Conservation (phyloP, 139 green algal genomes). For the Desmodesmus armatus region DNA sequence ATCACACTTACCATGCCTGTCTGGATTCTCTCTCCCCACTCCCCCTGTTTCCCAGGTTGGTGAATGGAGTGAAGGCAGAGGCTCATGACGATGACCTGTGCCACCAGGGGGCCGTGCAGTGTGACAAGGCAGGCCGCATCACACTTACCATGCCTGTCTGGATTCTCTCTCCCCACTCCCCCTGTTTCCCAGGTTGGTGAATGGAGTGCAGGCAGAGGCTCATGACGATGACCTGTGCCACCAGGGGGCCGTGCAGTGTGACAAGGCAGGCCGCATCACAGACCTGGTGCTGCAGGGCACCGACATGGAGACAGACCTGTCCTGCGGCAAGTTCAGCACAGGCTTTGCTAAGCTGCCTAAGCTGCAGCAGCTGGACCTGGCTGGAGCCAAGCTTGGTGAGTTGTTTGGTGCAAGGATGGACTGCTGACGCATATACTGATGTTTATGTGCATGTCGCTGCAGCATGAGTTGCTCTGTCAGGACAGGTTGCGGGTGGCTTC, state of each 20-base stretch:
- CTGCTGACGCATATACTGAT: too few species aligned
- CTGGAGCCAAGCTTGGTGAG: constrained; percentile 22
- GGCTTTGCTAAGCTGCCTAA: constrained; percentile 30
- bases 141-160: too few species aligned
- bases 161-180: background rate
- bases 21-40: too few species aligned
- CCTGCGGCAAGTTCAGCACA: constrained; percentile 4
- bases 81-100: constrained; percentile 18
- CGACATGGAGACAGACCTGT: background rate
- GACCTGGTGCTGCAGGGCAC: constrained; percentile 39
- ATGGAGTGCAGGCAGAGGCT: background rate
- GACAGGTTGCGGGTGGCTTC: too few species aligned
- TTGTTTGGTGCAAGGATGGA: too few species aligned
- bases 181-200: background rate
- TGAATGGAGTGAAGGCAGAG: background rate
- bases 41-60: too few species aligned
- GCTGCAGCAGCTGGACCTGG: constrained; percentile 9
- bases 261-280: constrained; percentile 32
- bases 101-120: constrained; percentile 22
- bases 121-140: constrained; percentile 32
- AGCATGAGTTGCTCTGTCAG: too few species aligned
- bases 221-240: constrained; percentile 28
- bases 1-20: too few species aligned
- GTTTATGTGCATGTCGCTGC: too few species aligned
- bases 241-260: constrained; percentile 23